A percentile compares a stretch with the other conserved stretches of the same genome.
Evolutionary conservation across 2,329 filamentous ascomycete species (phyloP).

Genomic region (Fusarium sp.): DNA sequence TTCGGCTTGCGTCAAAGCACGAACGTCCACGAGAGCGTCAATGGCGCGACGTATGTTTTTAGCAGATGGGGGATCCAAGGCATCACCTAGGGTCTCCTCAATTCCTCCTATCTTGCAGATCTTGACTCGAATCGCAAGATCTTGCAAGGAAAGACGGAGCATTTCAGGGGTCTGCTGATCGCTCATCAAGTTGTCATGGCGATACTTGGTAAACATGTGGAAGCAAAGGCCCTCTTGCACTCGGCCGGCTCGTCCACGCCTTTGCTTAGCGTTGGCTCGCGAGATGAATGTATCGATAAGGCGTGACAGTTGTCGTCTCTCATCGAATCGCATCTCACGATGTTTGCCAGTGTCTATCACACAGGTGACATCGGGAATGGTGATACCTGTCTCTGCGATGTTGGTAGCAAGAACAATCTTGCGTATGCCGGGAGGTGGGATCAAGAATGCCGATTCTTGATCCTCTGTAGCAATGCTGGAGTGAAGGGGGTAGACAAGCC

Average conservation of each 20-base stretch:
- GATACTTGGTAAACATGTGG: conserved; percentile 91
- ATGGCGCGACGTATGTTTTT: conserved; percentile 95
- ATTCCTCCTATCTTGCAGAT: conserved; percentile 96
- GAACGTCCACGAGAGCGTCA: conserved; percentile 92
- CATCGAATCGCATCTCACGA: conserved; percentile 97
- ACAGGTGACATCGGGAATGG: conserved; percentile 96
- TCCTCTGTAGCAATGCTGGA: conserved; percentile 97
- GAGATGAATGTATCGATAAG: conserved; percentile 97
- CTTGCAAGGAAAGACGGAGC: conserved; percentile 91
- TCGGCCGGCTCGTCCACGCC: conserved; percentile 91
- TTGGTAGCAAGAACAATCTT: conserved; percentile 98
- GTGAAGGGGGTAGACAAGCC: conserved; percentile 91
- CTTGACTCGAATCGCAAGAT: conserved; percentile 95
- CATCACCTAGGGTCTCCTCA: conserved; percentile 87
- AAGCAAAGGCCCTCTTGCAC: conserved; percentile 96
- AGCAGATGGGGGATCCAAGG: conserved; percentile 87
- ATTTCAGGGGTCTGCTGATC: conserved; percentile 98
- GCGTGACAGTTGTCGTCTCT: conserved; percentile 88
- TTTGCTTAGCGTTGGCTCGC: conserved; percentile 93
- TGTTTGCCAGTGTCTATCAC: conserved; percentile 98
- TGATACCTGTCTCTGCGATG: conserved; percentile 98
- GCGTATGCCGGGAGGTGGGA: conserved; percentile 83
- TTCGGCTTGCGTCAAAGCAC: conserved; percentile 84
- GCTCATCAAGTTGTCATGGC: conserved; percentile 86
- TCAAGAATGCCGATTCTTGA: conserved; percentile 90